Base-by-base conservation (phyloP, 345 rosid species). In the Brassica napus region DNA sequence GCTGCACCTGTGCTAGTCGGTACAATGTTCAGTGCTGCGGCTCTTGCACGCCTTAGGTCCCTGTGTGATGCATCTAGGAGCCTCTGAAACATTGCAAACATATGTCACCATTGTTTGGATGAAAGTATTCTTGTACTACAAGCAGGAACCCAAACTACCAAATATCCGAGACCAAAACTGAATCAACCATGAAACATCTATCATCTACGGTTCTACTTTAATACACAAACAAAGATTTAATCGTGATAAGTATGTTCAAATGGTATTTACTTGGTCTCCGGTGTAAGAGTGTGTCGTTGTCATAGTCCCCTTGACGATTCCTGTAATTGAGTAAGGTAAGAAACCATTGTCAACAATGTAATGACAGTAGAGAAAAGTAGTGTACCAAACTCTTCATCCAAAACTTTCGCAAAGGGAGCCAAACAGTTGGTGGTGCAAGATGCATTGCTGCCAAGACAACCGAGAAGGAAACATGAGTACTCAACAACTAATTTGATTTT, bases 1-100 rank as follows among this genome's bases (percentile, higher is more conserved):
- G 99, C 99, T 37, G 99, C 99, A 57, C 99, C 98, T 0, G 99
- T 93, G 92, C 97, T 95, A 42, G 98, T 95, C 9, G 99, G 98
- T 21, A 95, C 99, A 35, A 93, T 95, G 96, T 87, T 95, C 79
- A 95, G 75, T 34, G 98, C 98, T 5, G 99, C 98, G 3, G 99
- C 98, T 79, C 99, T 91, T 62, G 99, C 99, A 83, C 99, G 88
- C 83, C 99, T 86, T 88, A 95, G 81, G 85, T 95, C 99, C 39
- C 98, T 80, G 90, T 95, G 98, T 18, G 99, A 95, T 74, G 98
- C 99, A 79, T 95, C 98, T 85, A 95, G 83, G 11, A 95, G 93
- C 78, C 99, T 95, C 98, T 93, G 91, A 58, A 79, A 32, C 52
- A 73, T 73, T 57, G 76, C 32, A 79, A 44, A 21, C 34, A 39